Base-by-base conservation (phyloP, 1,284 basidiomycete genomes). In the Cryptococcus neoformans region DNA sequence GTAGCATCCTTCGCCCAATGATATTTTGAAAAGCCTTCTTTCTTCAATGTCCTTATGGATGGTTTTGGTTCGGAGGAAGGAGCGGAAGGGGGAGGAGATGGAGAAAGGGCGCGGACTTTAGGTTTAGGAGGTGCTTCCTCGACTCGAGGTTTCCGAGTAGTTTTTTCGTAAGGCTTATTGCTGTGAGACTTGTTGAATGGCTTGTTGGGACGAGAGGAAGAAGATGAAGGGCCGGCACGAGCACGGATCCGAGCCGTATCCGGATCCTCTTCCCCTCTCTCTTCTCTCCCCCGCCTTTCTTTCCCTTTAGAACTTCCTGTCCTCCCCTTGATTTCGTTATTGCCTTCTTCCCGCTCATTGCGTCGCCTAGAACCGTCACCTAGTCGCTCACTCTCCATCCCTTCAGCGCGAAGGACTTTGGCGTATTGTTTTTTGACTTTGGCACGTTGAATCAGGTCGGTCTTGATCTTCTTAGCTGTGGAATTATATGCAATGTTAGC, bases 341-440 rank as follows among this genome's bases (percentile, higher is more conserved):
- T 2, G 12, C 39, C 36, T 21, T 36, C 49, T 16, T 41, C 49
- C 47, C 57, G 46, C 36, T 53, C 56, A 48, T 59, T 16, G 42
- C 52, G 53, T 51, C 57, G 45, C 46, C 51, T 53, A 34, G 56
- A 49, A n/a, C 62, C 60, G 38, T 62, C 62, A 12, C 63, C 64
- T 17, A 79, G 57, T 49, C 77, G 64, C 6, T 63, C 58, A 6
- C 67, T 70, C 38, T 61, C 57, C 59, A 77, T 72, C 10, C 78
- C 78, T 63, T 81, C 79, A 36, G 69, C 62, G 57, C 78, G 75
- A 16, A 81, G 70, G 54, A 79, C 73, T 66, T 79, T 80, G 53
- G 77, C 80, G 62, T 78, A 82, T 16, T 72, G 70, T 62, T 79
- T 77, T 70, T 82, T 82, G 54, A 80, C 72, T 65, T 80, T 81